Conservation (phyloP, 768 basidiomycete species). For the Leccinum longicurvipes region DNA sequence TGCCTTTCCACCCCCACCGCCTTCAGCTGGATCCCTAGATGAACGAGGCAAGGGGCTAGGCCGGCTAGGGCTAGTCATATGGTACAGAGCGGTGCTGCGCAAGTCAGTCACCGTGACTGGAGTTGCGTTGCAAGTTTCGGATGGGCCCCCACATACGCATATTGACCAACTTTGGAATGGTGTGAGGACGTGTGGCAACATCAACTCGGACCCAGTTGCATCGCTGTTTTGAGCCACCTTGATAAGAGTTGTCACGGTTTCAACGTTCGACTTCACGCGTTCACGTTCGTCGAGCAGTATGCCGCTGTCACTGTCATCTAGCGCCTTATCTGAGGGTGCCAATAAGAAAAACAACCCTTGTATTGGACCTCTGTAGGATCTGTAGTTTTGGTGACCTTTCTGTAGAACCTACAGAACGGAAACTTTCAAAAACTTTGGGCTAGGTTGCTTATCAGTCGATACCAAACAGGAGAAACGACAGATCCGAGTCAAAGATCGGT, state of each 20-base stretch:
- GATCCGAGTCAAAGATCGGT: not conserved
- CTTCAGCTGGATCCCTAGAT: not conserved
- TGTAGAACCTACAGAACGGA: no score
- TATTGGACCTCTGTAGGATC: not conserved
- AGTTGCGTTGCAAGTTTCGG: no score
- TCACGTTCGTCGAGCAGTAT: not conserved
- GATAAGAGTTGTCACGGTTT: not conserved
- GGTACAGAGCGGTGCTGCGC: no score
- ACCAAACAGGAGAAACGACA: not conserved
- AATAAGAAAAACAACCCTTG: not conserved
- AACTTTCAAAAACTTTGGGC: no score
- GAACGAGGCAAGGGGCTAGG: not conserved
- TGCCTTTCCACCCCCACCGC: not conserved
- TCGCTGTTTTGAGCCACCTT: not conserved
- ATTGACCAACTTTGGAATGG: no score
- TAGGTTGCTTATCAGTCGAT: not conserved
- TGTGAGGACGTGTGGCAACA: no score
- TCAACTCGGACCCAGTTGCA: not conserved
- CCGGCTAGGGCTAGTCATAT: not conserved
- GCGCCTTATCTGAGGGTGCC: not conserved
- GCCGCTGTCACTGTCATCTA: not conserved
- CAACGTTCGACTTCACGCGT: no score
- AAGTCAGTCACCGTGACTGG: no score
- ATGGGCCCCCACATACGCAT: no score
- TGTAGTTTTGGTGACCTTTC: not conserved